Percentiles rank a stretch among this genome's conserved stretches.
phyloP scores from a whole-genome alignment of 108 stramenopile species.

The Pelagomonas calceolata region DNA sequence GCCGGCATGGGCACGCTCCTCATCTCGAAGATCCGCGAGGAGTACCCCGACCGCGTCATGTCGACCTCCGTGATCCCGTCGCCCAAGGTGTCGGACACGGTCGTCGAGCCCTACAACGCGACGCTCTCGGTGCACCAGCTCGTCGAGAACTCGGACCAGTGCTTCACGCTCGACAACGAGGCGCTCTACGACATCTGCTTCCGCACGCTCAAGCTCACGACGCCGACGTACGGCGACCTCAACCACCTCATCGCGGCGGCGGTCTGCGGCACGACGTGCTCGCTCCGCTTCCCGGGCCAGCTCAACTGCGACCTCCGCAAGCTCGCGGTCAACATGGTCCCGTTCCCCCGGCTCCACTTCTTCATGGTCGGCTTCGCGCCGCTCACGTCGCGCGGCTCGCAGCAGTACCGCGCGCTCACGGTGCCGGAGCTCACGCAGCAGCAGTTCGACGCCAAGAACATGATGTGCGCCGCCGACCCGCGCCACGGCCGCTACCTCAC shows the following conservation, averaged over 20 bases:
- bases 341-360: slow-evolving; percentile 69
- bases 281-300: slow-evolving; percentile 57
- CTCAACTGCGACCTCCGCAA: slow-evolving; percentile 69
- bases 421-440: slow-evolving; percentile 66
- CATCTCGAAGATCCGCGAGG: too few relatives aligned
- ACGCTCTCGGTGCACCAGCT: too few relatives aligned
- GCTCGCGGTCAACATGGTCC: slow-evolving; percentile 65
- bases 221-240: slow-evolving; percentile 61
- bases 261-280: slow-evolving; percentile 62
- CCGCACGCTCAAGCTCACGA: slow-evolving; percentile 62
- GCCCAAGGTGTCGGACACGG: too few relatives aligned
- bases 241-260: slow-evolving; percentile 65
- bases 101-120: too few relatives aligned
- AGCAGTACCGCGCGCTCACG: slow-evolving; percentile 56
- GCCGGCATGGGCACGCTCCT: too few relatives aligned
- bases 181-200: too few relatives aligned
- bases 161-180: too few relatives aligned
- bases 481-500: slow-evolving; percentile 62
- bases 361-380: slow-evolving; percentile 69
- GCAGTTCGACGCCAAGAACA: slow-evolving; percentile 62
- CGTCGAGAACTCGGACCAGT: too few relatives aligned
- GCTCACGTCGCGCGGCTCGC: slow-evolving; percentile 44
- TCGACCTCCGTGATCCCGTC: too few relatives aligned
- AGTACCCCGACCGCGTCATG: too few relatives aligned
- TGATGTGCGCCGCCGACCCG: slow-evolving; percentile 66